Base-by-base conservation (phyloP, 352 stramenopile genomes). In the Pythium volutum region DNA sequence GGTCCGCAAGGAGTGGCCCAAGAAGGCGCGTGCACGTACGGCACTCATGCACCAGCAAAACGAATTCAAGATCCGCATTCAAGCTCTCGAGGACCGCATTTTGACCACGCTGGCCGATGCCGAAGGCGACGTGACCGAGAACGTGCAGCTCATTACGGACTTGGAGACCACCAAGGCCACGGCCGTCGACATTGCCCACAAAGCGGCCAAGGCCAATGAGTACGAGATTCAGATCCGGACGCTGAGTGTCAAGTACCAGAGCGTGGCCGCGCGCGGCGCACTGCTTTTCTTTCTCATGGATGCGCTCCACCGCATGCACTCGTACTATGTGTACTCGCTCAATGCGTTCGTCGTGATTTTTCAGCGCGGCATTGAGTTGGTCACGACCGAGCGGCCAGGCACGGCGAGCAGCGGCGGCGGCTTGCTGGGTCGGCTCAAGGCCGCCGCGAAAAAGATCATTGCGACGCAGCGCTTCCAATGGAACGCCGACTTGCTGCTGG, bases 281-380 rank as follows among this genome's bases (percentile, higher is more conserved):
- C 66, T 98, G 62, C 75, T 98, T 3, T 98, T 98, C 72, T 98
- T 98, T 73, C 71, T 98, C 43, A 97, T 98, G 85, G 93, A 97
- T 64, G 85, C 88, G 10, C 73, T 98, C 34, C 62, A 91, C 43
- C 96, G 93, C 31, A 91, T 98, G 53, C 92, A 98, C 64, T 83
- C 91, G 51, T 98, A 98, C 72, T 98, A 98, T 64, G 93, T 97
- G 53, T 98, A 98, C 63, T 98, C 89, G 15, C 75, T 98, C 26
- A 97, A 96, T 56, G 91, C 95, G 5, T 98, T 98, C 67, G 94
- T 97, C 11, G 87, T 95, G 20, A 97, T 98, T 59, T 97, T 98
- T 64, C 92, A 98, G 56, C 90, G 96, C 23, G 95, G 89, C 46
- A 98, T 98, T 34, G 93, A 98, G 56, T 51, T 93, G 9, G 89